These are phyloP conservation scores for Hypoxylon sp. DNA, from an alignment of 2,329 filamentous ascomycete species.

Conservation along the genomic window DNA sequence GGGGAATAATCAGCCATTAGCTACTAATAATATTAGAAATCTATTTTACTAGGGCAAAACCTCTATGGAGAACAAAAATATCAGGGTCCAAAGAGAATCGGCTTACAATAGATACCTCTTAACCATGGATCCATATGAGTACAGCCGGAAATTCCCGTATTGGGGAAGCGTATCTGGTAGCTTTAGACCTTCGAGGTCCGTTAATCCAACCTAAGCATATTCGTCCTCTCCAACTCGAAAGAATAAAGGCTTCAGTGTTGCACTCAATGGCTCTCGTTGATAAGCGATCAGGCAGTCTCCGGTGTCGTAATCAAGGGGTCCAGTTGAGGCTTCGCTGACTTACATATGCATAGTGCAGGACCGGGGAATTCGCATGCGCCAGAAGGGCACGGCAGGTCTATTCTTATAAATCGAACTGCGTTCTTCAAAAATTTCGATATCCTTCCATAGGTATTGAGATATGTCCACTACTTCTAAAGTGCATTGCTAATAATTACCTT, in stretches of 20 bases:
- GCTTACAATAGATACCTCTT: neutral
- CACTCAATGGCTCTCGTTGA: neutral
- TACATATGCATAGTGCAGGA: constrained; percentile 1
- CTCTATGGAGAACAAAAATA: neutral
- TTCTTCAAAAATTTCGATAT: neutral
- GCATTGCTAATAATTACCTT: too few relatives aligned
- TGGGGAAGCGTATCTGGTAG: neutral
- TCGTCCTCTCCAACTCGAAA: neutral
- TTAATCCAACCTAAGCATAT: neutral
- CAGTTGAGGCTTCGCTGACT: constrained; percentile 2
- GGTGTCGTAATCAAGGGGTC: neutral
- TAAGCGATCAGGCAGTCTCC: neutral
- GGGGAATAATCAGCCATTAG: neutral
- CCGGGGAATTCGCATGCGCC: neutral
- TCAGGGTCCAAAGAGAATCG: neutral
- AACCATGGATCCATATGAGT: too few relatives aligned
- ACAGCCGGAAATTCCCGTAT: constrained; percentile 19
- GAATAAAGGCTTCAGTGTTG: neutral
- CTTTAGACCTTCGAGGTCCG: neutral
- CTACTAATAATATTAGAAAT: neutral
- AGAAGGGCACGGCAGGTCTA: neutral
- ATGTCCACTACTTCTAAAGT: too few relatives aligned
- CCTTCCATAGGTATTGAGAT: too few relatives aligned
- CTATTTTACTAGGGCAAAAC: neutral
- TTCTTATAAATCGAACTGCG: neutral